Conservation (phyloP, 495 filamentous ascomycete genomes). For the Aspergillus sclerotiicarbonarius region DNA sequence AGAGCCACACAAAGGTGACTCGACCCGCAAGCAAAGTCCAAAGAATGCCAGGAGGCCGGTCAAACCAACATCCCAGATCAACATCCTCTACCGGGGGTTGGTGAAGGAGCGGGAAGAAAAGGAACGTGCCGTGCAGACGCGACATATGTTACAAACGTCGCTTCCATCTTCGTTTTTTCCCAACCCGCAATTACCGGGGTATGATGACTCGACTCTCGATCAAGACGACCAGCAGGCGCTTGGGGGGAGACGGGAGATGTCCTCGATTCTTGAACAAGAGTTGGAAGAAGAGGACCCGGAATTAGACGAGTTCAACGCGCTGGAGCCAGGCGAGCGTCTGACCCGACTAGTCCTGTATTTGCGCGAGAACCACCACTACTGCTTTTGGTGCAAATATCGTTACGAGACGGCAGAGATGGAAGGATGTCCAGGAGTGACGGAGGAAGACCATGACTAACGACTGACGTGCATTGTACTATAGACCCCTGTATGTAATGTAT, state of each 20-base stretch:
- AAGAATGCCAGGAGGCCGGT: conserved; percentile 28
- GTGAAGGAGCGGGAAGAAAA: conserved; percentile 64
- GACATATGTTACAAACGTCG: conserved; percentile 68
- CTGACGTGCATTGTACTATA: conserved; percentile 4
- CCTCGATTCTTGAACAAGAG: conserved; percentile 58
- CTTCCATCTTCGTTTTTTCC: conserved; percentile 47
- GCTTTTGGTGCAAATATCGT: conserved; percentile 92
- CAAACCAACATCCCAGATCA: conserved; percentile 59
- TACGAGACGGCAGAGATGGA: conserved; percentile 73
- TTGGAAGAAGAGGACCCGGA: conserved; percentile 81
- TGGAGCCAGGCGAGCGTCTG: conserved; percentile 63
- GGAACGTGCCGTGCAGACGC: conserved; percentile 66
- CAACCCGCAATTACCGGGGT: conserved; percentile 48
- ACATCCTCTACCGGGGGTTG: conserved; percentile 76
- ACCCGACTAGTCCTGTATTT: conserved; percentile 63
- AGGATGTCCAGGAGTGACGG: conserved; percentile 83
- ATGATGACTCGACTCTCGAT: conserved; percentile 54
- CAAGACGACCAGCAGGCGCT: conserved; percentile 55
- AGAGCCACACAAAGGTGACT: conserved; percentile 21
- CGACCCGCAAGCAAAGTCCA: conserved; percentile 3
- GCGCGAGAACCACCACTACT: conserved; percentile 72
- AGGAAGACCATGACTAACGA: conserved; percentile 84
- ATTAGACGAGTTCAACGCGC: conserved; percentile 76
- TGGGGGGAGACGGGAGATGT: conserved; percentile 40
- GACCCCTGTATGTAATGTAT: background rate